These are phyloP conservation scores for Suillus luteus DNA, from an alignment of 768 basidiomycete species.

Conservation along the genomic window DNA sequence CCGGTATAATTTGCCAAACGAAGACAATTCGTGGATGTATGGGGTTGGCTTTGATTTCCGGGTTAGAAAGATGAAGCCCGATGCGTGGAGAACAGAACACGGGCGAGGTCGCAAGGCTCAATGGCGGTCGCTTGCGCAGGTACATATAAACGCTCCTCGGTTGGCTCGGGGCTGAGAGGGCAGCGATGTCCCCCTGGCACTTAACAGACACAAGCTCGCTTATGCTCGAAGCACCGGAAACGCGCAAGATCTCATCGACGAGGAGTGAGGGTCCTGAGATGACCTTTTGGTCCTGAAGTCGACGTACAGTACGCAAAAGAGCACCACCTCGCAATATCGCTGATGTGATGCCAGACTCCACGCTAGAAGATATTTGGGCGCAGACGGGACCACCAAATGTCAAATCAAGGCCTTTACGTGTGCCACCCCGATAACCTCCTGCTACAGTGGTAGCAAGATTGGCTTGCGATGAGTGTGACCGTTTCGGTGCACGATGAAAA, in stretches of 20 bases:
- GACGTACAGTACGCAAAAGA: conserved; percentile 48
- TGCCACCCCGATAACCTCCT: conserved; percentile 66
- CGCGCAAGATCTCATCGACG: too few species aligned
- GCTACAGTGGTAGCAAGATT: conserved; percentile 43
- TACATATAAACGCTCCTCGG: conserved; percentile 28
- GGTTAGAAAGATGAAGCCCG: conserved; percentile 74
- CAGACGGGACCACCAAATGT: conserved; percentile 54
- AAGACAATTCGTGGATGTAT: conserved; percentile 56
- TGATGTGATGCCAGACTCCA: conserved; percentile 12
- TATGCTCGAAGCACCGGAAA: too few species aligned
- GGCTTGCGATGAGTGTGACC: conserved; percentile 40
- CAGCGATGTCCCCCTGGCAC: conserved; percentile 60
- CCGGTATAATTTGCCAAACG: conserved; percentile 59
- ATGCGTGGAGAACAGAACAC: conserved; percentile 73
- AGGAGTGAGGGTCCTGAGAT: too few species aligned
- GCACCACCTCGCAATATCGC: conserved; percentile 58
- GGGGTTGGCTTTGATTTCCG: conserved; percentile 45
- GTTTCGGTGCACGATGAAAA: conserved; percentile 70
- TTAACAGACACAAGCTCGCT: conserved; percentile 41
- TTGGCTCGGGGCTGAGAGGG: conserved; percentile 40
- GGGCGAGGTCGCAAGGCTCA: conserved; percentile 1
- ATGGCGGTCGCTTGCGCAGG: conserved; percentile 17
- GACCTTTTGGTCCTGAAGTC: too few species aligned
- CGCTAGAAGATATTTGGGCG: conserved; percentile 3
- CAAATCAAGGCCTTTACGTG: conserved; percentile 77